Base-by-base conservation (phyloP, 208 protist species). In the Leishmania lainsoni region DNA sequence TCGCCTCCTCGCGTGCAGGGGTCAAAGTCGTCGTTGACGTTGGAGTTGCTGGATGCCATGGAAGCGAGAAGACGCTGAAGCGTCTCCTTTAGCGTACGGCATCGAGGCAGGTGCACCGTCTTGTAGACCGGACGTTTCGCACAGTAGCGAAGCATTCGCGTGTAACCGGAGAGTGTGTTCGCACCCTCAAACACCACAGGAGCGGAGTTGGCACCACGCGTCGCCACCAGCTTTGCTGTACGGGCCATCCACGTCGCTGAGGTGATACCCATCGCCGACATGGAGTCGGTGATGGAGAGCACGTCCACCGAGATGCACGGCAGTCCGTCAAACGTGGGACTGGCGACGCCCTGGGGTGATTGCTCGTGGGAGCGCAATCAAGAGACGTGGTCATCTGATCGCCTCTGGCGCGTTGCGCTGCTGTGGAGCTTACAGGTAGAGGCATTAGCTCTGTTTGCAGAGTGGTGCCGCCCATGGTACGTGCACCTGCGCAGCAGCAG, bases 381-480 rank as follows among this genome's bases (percentile, higher is more conserved):
- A 45, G 20, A 9, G 14, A 6, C 22, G 45, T 73, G 45, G 29
- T 26, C 22, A 52, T 35, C 3, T 17, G 42, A 73, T 73, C 39
- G 39, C 26, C n/a, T 2, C 45, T 35, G 39, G 9, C 22, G 26
- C 69, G 72, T 42, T 42, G 48, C 10, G 72, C 17, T 63, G 26
- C 51, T 32, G 72, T 17, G 17, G 48, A 1, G 32, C 16, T 5
- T 17, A 17, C 51, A 9, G 45, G 32, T 17, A n/a, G n/a, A 56
- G 42, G 29, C 32, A 10, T 17, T 1, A n/a, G 49, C 14, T 48
- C 49, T 5, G 20, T 9, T 75, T 58, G 72, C 42, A 76, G 51
- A 80, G 75, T 32, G 82, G 78, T 32, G 66, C 0, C 10, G 78
- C 78, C 82, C 82, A 82, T 26, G 78, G 82, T 5, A 78, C 72